Conservation (phyloP, 139 green algal species). For the Desmodesmus armatus region DNA sequence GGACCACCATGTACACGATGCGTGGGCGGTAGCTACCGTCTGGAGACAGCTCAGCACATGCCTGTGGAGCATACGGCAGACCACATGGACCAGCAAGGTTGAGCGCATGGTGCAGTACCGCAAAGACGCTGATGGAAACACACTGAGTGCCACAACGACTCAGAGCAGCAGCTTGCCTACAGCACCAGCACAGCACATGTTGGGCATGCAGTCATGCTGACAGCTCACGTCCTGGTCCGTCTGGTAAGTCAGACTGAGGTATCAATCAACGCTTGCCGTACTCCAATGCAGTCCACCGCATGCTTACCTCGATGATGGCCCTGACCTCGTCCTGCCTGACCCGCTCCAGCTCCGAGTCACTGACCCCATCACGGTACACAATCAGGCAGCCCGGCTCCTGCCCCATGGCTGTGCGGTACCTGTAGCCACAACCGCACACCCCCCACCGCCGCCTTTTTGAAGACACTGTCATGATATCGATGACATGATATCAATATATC, state of each 20-base stretch:
- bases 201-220: neutral
- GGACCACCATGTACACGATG: constrained; percentile 87
- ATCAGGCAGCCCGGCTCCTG: neutral
- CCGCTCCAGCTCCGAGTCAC: neutral
- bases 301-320: constrained; percentile 56
- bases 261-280: constrained; percentile 82
- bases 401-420: no score
- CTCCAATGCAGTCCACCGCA: no score
- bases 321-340: constrained; percentile 32
- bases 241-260: no score
- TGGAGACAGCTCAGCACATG: constrained; percentile 56
- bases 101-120: no score
- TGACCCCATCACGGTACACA: neutral
- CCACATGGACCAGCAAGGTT: no score
- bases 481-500: no score
- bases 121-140: constrained; percentile 4
- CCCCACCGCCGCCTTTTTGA: no score
- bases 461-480: no score
- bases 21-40: constrained; percentile 62
- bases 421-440: no score
- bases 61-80: no score
- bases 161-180: neutral
- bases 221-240: no score
- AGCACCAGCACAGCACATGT: neutral
- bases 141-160: neutral